A percentile compares a stretch with the other conserved stretches of the same genome.
Evolutionary conservation across 495 filamentous ascomycete genomes (phyloP).

Genomic region (Lindgomyces ingoldianus): DNA sequence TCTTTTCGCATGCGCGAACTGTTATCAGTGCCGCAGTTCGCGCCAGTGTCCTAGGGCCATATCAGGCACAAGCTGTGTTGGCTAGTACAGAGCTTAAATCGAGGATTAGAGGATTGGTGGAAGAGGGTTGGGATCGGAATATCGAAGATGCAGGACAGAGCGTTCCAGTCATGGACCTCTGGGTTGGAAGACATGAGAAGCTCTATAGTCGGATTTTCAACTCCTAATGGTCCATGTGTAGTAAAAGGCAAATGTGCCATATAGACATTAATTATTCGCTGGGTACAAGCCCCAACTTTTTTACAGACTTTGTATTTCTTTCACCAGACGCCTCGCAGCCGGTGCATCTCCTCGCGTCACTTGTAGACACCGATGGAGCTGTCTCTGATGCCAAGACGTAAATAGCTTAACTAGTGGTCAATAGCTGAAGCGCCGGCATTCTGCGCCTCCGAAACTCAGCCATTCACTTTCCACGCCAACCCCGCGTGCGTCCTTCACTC

Average conservation of each 20-base stretch:
- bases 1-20: slow-evolving; percentile 86
- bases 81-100: slow-evolving; percentile 64
- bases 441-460: neutral
- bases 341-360: too few species aligned
- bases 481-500: slow-evolving; percentile 1
- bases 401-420: neutral
- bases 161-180: slow-evolving; percentile 86
- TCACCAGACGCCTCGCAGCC: too few species aligned
- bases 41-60: slow-evolving; percentile 86
- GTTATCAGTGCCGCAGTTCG: slow-evolving; percentile 86
- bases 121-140: slow-evolving; percentile 56
- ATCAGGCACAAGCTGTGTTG: slow-evolving; percentile 82
- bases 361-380: too few species aligned
- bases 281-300: too few species aligned
- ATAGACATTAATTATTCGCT: neutral
- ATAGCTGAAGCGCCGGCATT: neutral
- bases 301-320: too few species aligned
- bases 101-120: slow-evolving; percentile 62
- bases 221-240: slow-evolving; percentile 49
- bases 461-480: neutral
- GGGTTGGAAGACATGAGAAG: slow-evolving; percentile 92
- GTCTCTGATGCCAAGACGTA: neutral
- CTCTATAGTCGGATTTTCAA: slow-evolving; percentile 98
- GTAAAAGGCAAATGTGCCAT: too few species aligned
- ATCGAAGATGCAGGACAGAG: slow-evolving; percentile 83